These are phyloP conservation scores for Pseudotsuga menziesii DNA, from an alignment of 75 land plant species.

Conservation along the genomic window DNA sequence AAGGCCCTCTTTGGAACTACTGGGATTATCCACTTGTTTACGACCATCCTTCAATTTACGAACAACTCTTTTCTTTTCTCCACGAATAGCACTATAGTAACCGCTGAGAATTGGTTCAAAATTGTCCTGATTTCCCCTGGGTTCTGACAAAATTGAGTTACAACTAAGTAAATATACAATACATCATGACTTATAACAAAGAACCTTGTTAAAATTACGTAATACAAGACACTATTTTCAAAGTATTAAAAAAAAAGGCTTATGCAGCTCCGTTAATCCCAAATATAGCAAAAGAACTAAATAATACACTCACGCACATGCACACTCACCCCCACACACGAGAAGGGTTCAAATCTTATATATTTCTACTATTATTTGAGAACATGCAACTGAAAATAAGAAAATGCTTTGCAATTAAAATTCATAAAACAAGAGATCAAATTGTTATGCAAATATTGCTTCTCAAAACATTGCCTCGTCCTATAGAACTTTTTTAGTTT, in stretches of 20 bases:
- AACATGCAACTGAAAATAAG: neutral
- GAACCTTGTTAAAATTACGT: neutral
- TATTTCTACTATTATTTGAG: neutral
- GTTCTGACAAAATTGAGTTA: constrained; percentile 47
- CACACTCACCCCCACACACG: no score
- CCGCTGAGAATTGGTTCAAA: constrained; percentile 69
- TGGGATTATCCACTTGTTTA: constrained; percentile 17
- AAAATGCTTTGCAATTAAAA: neutral
- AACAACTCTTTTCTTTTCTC: constrained; percentile 10
- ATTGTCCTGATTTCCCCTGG: constrained; percentile 69
- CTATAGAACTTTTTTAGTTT: neutral
- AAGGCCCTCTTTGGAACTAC: neutral
- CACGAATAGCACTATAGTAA: constrained; percentile 57
- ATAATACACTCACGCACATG: no score
- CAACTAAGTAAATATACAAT: neutral
- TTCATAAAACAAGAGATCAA: neutral
- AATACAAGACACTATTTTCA: neutral
- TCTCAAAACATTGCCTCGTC: no score
- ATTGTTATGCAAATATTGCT: neutral
- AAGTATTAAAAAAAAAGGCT: no score
- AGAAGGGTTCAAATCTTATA: no score
- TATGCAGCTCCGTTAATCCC: no score
- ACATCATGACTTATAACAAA: neutral
- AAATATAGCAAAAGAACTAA: no score
- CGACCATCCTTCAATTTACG: constrained; percentile 34